Base-by-base conservation (phyloP, 2,329 filamentous ascomycete genomes). In the Lasiodiplodia sp. region DNA sequence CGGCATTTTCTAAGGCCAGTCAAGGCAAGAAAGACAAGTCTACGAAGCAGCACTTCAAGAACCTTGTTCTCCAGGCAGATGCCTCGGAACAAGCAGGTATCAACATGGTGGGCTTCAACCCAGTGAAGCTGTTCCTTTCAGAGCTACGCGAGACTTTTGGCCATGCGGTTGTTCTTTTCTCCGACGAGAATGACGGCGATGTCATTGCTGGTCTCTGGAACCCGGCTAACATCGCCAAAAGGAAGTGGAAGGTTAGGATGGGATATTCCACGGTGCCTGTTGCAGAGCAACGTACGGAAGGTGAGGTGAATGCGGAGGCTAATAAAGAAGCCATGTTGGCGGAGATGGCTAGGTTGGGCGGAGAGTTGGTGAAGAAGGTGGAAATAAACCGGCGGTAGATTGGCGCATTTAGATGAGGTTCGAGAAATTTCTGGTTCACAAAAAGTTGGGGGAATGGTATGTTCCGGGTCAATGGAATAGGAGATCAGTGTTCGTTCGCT, bases 161-260 rank as follows among this genome's bases (percentile, higher is more conserved):
- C 3, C 86, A 89, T 44, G 87, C 88, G 2, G 82, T 97, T 40
- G 82, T 97, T 2, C 93, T 97, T 79, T 97, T 98, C 83, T 86
- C 89, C 71, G 90, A 93, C 38, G 83, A 91, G 28, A 78, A 84
- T 1, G 82, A 84, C 2, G 85, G 89, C 28, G 84, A 88, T 68
- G 76, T 86, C 8, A 85, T 92, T 76, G 86, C 86, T 12, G 90
- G 89, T 0, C 74, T 92, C 53, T 92, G 90, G 89, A 90, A 87
- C 75, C 90, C 89, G 0, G 77, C 82, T 56, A 80, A 81, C 4
- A 82, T 81, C 18, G 75, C 70, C 1, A 73, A 76, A 70, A 86
- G 92, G 71, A 81, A 82, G 14, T 94, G 93, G 83, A 91, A 91
- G 71, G 86, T 92, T 18, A 91, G 91, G 69, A 77, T 94, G 76